Base-by-base conservation (phyloP, 176 grass and related monocot species). In the Rhynchospora breviuscula region DNA sequence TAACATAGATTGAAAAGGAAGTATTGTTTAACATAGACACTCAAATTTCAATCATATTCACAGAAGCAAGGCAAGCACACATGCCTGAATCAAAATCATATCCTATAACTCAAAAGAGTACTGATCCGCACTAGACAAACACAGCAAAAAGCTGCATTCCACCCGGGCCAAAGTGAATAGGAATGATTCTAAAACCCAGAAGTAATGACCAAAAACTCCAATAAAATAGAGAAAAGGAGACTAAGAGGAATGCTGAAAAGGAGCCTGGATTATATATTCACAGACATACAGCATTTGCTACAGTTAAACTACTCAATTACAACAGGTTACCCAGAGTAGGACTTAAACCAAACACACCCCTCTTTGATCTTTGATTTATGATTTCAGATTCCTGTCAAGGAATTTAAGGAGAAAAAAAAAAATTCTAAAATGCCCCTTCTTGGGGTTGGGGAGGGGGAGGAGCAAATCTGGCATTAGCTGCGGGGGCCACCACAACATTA, bases 381-480 rank as follows among this genome's bases (percentile, higher is more conserved):
- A 63, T 63, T 81, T 43, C 58, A 81, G 10, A 81, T 53, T 57
- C 73, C 73, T 57, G 23, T 78, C 8, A 56, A 75, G 73, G 73
- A 78, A 78, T 57, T 57, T 40, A 40, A 33, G 17, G 51, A 18
- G 33, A 57, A 78, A 77, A 59, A 59, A 59, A 60, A 56, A 31
- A 31, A 8, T 4, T 18, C 26, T 78, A 78, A 57, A 78, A 63
- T 9, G 10, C 57, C 10, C n/a, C 79, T 9, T 81, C 58, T 63
- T 62, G 58, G 12, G 61, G n/a, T 63, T 62, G 58, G 12, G 61
- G n/a, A 61, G 26, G 85, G 21, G 85, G 15, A 66, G 64, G 84
- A 44, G 79, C 91, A 33, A 93, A 88, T 86, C 88, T 90, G 69
- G 88, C 86, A 31, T 71, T 87, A 0, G 9, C 91, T 13, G 66